Evolutionary conservation across 495 filamentous ascomycete species (phyloP).

Genomic region (Neurospora sp.): DNA sequence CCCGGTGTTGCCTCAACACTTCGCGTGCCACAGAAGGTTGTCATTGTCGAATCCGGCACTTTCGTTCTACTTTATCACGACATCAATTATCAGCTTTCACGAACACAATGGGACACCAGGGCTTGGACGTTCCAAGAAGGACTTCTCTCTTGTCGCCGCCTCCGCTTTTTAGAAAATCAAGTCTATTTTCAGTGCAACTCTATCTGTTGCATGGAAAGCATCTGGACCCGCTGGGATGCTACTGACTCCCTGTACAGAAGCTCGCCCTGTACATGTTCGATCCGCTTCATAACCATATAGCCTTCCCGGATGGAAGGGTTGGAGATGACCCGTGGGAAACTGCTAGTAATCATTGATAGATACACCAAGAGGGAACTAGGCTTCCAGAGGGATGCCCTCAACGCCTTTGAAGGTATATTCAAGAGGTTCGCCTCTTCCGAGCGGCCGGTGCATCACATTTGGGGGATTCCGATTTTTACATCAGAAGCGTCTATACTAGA

Average conservation of each 20-base stretch:
- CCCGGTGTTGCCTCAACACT: slow-evolving; percentile 16
- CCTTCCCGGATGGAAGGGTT: no score
- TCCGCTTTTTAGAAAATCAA: neutral
- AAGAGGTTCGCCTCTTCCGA: neutral
- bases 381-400: neutral
- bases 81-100: neutral
- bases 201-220: slow-evolving; percentile 9
- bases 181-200: neutral
- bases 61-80: neutral
- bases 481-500: neutral
- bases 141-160: neutral
- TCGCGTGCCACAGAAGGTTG: neutral
- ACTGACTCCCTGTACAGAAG: no score
- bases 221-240: neutral
- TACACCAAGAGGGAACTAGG: no score
- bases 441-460: neutral
- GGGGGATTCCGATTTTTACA: neutral
- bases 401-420: slow-evolving; percentile 1
- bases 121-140: neutral
- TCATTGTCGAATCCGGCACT: neutral
- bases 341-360: no score
- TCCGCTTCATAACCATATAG: no score
- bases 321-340: no score
- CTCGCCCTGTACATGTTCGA: no score
- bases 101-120: neutral